Evolutionary conservation across 148 eudicot species (phyloP), one percentile per base, ranked within the genome.

Genomic region (Oxyria digyna): DNA sequence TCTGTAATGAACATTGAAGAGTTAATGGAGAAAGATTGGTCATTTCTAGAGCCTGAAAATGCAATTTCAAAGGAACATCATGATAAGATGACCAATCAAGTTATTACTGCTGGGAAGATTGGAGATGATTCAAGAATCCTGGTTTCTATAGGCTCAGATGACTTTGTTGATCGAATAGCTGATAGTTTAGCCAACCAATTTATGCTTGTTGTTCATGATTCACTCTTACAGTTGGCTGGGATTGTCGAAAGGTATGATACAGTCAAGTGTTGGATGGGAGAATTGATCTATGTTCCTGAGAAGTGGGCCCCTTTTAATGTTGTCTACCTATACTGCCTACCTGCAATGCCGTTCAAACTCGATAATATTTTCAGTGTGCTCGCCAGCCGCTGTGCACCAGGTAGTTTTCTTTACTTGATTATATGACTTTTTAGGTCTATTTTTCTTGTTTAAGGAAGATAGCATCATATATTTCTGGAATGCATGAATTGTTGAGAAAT

Each of bases 201-300:
- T 74, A 75, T 94, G 84, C 78, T 94, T 72, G 79, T 87, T 29
- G 96, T 80, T 69, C 98, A 94, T 55, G 96, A 90, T 46, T 90
- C 98, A 26, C 79, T 93, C 59, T 73, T 93, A 13, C 42, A 77
- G 24, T 75, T 94, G 72, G 96, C 97, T 15, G 76, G 85, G 79
- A 85, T 90, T 24, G 88, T 83, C 77, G 98, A 88, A 54, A 88
- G 84, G 74, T 76, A 90, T 68, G 98, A 94, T 71, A 70, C 74
- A 21, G 89, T 94, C 48, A 88, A 79, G 75, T 94, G 97, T 76
- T 94, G 97, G 98, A 94, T 90, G 78, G 98, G 98, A 46, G 92
- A 82, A 72, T 62, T 94, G 78, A 73, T 81, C 20, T 77, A 71
- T 72, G 83, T 85, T 11, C 96, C 98, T 45, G 90, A 88, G 69